phyloP scores from a whole-genome alignment of 139 green algal genomes.

The Parachlorella kessleri region DNA sequence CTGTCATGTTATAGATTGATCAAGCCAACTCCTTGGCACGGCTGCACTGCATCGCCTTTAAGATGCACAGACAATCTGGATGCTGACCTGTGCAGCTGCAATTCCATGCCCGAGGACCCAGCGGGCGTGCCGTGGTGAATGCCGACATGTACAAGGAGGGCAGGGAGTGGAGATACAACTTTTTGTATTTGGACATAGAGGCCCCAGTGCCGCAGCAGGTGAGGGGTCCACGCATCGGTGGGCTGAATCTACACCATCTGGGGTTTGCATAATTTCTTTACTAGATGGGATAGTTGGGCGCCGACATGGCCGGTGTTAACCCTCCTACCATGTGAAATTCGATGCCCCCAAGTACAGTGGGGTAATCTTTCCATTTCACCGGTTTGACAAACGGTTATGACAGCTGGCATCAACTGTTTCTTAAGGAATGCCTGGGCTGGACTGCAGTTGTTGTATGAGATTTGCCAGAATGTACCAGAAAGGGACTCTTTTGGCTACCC shows the following conservation, averaged over 20 bases:
- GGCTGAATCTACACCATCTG: not conserved
- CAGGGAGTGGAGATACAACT: conserved; percentile 77
- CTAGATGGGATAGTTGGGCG: not conserved
- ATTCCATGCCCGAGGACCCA: conserved; percentile 78
- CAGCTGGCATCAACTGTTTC: too few species aligned
- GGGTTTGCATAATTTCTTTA: not conserved
- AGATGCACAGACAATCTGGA: too few species aligned
- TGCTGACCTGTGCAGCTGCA: conserved; percentile 83
- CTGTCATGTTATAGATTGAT: too few species aligned
- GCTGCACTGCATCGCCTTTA: too few species aligned
- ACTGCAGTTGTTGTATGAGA: not conserved
- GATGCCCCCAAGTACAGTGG: too few species aligned
- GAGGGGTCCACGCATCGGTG: not conserved
- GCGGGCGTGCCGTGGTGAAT: conserved; percentile 70
- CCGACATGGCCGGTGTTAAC: not conserved
- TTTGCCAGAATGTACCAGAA: not conserved
- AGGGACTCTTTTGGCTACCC: not conserved
- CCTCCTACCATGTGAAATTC: not conserved
- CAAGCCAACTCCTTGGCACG: too few species aligned
- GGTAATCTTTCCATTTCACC: not conserved
- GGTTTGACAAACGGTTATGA: not conserved
- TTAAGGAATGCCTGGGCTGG: too few species aligned
- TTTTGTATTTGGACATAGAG: conserved; percentile 80
- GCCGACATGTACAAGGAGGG: conserved; percentile 86
- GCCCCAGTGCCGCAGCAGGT: conserved; percentile 47